These are phyloP conservation scores for Penicillium nordicum DNA, from an alignment of 2,329 filamentous ascomycete genomes.

Conservation along the genomic window DNA sequence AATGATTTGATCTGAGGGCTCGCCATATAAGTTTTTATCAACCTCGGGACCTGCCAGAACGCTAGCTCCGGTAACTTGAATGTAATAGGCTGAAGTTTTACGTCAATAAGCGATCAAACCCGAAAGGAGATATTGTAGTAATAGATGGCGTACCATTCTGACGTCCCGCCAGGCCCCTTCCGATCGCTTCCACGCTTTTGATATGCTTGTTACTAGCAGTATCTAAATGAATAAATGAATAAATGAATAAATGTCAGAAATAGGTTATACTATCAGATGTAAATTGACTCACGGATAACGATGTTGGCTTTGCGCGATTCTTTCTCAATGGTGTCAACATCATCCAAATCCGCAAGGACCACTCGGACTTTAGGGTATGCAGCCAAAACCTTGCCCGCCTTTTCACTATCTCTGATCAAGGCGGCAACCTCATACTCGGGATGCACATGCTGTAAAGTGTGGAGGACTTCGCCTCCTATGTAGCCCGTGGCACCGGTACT, in stretches of 20 bases:
- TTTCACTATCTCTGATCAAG: slow-evolving; percentile 26
- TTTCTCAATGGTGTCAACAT: slow-evolving; percentile 19
- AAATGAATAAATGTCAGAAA: not conserved
- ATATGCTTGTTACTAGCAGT: slow-evolving; percentile 6
- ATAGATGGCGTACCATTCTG: not conserved
- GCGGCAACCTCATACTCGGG: slow-evolving; percentile 40
- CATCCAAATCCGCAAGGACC: slow-evolving; percentile 39
- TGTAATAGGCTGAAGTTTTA: slow-evolving; percentile 2
- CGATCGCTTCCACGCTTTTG: slow-evolving; percentile 2
- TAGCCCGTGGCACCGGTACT: slow-evolving; percentile 27
- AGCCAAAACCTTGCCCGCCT: slow-evolving; percentile 29
- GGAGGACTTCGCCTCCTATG: slow-evolving; percentile 47
- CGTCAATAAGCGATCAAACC: not conserved
- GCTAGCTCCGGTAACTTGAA: slow-evolving; percentile 43
- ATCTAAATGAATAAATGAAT: not conserved
- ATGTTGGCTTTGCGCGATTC: slow-evolving; percentile 4
- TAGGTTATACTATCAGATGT: too few relatives aligned
- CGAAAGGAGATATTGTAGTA: not conserved
- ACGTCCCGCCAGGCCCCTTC: slow-evolving; percentile 1
- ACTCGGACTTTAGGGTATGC: slow-evolving; percentile 35
- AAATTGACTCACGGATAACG: slow-evolving; percentile 2
- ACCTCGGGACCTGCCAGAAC: slow-evolving; percentile 36
- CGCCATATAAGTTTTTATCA: slow-evolving; percentile 30
- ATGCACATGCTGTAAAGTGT: slow-evolving; percentile 37
- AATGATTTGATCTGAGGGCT: slow-evolving; percentile 29